These are phyloP conservation scores for Sporisorium iseilematis-ciliati DNA, from an alignment of 1,284 basidiomycete genomes.

Conservation along the genomic window DNA sequence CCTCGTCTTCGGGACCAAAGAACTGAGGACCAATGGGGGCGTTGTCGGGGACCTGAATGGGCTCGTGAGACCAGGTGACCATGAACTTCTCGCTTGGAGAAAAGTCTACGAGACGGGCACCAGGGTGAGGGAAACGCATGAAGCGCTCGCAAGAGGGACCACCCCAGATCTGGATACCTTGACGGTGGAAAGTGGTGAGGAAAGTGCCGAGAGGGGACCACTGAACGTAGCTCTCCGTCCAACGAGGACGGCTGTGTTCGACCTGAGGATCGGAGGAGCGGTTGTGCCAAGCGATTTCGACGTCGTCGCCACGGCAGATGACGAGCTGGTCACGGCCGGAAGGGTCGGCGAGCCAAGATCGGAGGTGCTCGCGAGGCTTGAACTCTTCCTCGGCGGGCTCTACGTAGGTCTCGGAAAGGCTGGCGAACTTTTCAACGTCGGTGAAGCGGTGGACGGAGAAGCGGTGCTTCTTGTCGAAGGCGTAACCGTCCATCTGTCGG, in stretches of 20 bases:
- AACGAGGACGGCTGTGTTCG: slow-evolving; percentile 79
- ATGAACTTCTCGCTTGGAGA: slow-evolving; percentile 97
- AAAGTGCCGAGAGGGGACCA: slow-evolving; percentile 98
- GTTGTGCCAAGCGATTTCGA: slow-evolving; percentile 92
- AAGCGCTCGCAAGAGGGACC: slow-evolving; percentile 87
- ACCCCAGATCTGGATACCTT: slow-evolving; percentile 96
- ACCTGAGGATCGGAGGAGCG: slow-evolving; percentile 88
- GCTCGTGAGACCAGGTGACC: slow-evolving; percentile 97
- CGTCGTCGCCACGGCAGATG: slow-evolving; percentile 91
- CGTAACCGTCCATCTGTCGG: slow-evolving; percentile 83
- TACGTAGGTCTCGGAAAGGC: slow-evolving; percentile 84
- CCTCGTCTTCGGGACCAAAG: slow-evolving; percentile 94
- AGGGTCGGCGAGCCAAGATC: slow-evolving; percentile 92
- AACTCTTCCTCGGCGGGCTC: slow-evolving; percentile 86
- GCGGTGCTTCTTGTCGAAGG: slow-evolving; percentile 91
- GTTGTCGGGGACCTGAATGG: slow-evolving; percentile 87
- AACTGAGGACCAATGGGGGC: slow-evolving; percentile 75
- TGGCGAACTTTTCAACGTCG: slow-evolving; percentile 87
- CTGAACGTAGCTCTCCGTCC: slow-evolving; percentile 97
- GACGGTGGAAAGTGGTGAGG: slow-evolving; percentile 91
- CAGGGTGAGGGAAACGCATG: slow-evolving; percentile 92
- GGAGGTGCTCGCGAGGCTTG: slow-evolving; percentile 90
- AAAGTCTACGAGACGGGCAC: slow-evolving; percentile 96
- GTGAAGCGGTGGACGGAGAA: slow-evolving; percentile 91
- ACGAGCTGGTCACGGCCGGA: slow-evolving; percentile 96